Evolutionary conservation across 352 stramenopile genomes (phyloP).

Genomic region (Sclerospora graminicola): DNA sequence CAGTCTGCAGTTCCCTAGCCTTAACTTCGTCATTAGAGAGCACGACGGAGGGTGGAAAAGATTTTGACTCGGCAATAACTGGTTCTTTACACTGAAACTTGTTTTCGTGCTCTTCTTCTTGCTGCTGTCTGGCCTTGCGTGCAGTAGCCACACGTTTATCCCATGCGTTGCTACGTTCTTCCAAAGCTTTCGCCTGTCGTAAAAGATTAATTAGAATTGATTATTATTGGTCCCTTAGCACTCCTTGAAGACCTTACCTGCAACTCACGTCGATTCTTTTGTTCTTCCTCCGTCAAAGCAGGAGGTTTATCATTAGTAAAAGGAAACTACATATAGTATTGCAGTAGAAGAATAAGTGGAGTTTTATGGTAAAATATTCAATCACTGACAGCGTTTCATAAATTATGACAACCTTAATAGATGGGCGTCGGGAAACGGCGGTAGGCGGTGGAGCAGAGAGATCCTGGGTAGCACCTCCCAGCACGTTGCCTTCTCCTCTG

Average conservation of each 20-base stretch:
- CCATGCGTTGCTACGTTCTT: constrained; percentile 49
- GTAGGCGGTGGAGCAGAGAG: constrained; percentile 2
- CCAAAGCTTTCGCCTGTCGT: constrained; percentile 39
- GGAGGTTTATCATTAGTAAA: constrained; percentile 35
- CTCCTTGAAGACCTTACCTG: constrained; percentile 25
- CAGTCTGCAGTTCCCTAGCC: constrained; percentile 39
- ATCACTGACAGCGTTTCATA: neutral
- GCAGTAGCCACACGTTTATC: constrained; percentile 57
- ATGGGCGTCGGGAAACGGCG: constrained; percentile 6
- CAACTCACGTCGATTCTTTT: constrained; percentile 39
- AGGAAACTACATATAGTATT: constrained; percentile 11
- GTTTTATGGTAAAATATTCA: neutral
- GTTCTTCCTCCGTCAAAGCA: constrained; percentile 39
- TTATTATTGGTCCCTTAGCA: neutral
- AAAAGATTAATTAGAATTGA: neutral
- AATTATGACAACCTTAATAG: constrained; percentile 17
- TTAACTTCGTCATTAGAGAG: constrained; percentile 60
- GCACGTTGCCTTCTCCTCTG: constrained; percentile 52
- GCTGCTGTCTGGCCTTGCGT: constrained; percentile 33
- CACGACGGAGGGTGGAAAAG: constrained; percentile 13
- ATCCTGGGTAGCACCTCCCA: constrained; percentile 20
- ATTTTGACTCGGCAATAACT: neutral
- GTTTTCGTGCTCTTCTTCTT: constrained; percentile 39
- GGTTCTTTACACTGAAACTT: constrained; percentile 26
- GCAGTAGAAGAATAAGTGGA: too few relatives aligned